Evolutionary conservation across 192 early-diverging fungal species (phyloP).

Genomic region (Pilaira anomala): DNA sequence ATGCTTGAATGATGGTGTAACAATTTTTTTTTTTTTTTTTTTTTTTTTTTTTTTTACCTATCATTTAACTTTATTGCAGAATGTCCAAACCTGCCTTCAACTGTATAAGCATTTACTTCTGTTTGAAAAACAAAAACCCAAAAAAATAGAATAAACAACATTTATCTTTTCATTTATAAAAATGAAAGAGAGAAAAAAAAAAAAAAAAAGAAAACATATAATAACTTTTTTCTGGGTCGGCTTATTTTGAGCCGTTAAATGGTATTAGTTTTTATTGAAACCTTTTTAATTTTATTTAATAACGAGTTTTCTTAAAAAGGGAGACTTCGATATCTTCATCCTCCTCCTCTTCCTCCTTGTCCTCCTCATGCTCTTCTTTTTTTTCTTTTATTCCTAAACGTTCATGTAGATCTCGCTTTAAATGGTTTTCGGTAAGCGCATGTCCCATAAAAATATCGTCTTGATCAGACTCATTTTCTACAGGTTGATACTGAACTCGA

Average conservation of each 20-base stretch:
- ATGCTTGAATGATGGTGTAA: background rate
- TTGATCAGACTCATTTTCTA: background rate
- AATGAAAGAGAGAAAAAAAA: background rate
- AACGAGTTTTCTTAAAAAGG: too few species aligned
- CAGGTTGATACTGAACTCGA: background rate
- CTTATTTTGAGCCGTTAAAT: background rate
- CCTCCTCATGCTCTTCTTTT: too few species aligned
- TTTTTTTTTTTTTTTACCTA: constrained; percentile 8
- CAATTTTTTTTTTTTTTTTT: too few species aligned
- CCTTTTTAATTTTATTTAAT: too few species aligned
- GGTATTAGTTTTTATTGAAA: too few species aligned
- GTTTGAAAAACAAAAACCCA: constrained; percentile 1
- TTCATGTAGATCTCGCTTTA: background rate
- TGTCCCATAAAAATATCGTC: background rate
- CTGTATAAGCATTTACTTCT: constrained; percentile 16
- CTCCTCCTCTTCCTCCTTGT: too few species aligned
- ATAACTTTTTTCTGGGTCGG: background rate
- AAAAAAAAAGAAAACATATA: background rate
- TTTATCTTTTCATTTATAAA: background rate
- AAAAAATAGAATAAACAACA: background rate
- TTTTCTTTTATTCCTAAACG: background rate
- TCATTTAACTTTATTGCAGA: constrained; percentile 22
- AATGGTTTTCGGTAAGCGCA: background rate
- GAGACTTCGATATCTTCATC: too few species aligned
- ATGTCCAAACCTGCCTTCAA: constrained; percentile 24